Evolutionary conservation across 2,329 filamentous ascomycete genomes (phyloP).

Genomic region (Rhynchosporium secalis): DNA sequence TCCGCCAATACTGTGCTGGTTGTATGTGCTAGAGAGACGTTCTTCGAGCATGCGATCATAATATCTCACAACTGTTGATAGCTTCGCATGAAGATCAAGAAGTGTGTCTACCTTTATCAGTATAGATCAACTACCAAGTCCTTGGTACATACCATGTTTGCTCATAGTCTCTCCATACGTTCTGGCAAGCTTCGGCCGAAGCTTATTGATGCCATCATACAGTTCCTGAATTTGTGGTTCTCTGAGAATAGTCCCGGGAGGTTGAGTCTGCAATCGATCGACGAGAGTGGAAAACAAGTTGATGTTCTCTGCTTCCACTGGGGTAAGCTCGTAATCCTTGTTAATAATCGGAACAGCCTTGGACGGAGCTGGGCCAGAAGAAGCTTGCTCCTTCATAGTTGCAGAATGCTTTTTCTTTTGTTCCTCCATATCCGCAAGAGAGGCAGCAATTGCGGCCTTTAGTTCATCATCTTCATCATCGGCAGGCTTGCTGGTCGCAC

Average conservation of each 20-base stretch:
- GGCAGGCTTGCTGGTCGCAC: constrained; percentile 50
- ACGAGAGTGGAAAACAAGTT: constrained; percentile 93
- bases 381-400: constrained; percentile 76
- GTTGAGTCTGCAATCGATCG: constrained; percentile 90
- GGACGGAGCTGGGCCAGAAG: constrained; percentile 49
- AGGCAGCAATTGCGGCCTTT: constrained; percentile 93
- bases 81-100: constrained; percentile 89
- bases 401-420: constrained; percentile 91
- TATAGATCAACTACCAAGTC: not conserved
- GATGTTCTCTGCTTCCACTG: constrained; percentile 95
- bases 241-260: constrained; percentile 90
- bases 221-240: constrained; percentile 98
- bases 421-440: constrained; percentile 94
- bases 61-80: constrained; percentile 94
- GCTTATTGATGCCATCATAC: constrained; percentile 92
- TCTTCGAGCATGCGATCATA: constrained; percentile 99
- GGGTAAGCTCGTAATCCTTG: constrained; percentile 91
- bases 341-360: constrained; percentile 67
- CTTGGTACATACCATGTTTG: constrained; percentile 75
- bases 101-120: constrained; percentile 70
- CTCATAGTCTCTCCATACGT: constrained; percentile 99
- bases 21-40: constrained; percentile 87
- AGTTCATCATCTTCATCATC: constrained; percentile 93
- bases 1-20: constrained; percentile 70
- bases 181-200: constrained; percentile 88